phyloP scores from a whole-genome alignment of 2,329 filamentous ascomycete genomes.

The Didymella arachidicola region DNA sequence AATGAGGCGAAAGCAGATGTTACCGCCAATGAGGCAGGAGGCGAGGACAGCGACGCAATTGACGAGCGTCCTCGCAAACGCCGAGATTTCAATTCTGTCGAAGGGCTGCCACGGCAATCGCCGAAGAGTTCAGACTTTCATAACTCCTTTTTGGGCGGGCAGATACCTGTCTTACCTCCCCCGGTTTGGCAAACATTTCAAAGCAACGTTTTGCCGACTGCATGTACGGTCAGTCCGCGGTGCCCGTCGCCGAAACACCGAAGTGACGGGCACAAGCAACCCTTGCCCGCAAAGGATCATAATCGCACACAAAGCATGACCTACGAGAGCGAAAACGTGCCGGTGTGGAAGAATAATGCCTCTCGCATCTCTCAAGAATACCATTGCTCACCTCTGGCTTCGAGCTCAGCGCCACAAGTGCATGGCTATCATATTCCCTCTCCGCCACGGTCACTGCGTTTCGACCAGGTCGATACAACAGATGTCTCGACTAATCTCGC shows the following conservation, averaged over 20 bases:
- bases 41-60: constrained; percentile 13
- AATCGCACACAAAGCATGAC: not conserved
- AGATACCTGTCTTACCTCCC: not conserved
- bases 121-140: not conserved
- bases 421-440: not conserved
- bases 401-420: not conserved
- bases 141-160: not conserved
- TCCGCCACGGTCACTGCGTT: not conserved
- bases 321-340: not conserved
- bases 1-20: not conserved
- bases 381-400: not conserved
- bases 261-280: constrained; percentile 8
- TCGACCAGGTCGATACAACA: not conserved
- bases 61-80: constrained; percentile 14
- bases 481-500: not conserved
- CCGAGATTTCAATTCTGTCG: constrained; percentile 3
- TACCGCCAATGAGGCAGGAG: constrained; percentile 1
- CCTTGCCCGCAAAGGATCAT: not conserved
- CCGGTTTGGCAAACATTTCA: not conserved
- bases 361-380: not conserved
- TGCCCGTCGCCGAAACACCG: constrained; percentile 6
- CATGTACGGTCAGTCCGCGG: not conserved
- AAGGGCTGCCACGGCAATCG: not conserved
- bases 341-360: not conserved
- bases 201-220: not conserved